Evolutionary conservation across 2,329 filamentous ascomycete genomes (phyloP).

Genomic region (Nothophoma quercina): DNA sequence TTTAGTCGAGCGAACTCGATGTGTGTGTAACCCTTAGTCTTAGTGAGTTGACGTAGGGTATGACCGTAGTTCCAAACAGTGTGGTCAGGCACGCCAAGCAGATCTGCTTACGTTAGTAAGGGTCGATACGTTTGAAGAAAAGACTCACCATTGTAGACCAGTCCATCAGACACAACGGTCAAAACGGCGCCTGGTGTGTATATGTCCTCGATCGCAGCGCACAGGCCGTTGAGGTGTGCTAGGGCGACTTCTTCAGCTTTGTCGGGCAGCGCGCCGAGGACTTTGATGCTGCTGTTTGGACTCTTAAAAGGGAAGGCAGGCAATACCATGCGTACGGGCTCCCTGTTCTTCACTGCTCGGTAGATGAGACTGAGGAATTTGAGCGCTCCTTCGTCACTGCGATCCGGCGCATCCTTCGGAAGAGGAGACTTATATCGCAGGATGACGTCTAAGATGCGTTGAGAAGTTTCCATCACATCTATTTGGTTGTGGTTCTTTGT

Average conservation of each 20-base stretch:
- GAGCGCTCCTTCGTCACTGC: constrained; percentile 23
- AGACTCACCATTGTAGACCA: constrained; percentile 48
- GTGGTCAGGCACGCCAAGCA: constrained; percentile 53
- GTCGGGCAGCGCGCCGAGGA: constrained; percentile 58
- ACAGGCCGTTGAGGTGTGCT: constrained; percentile 51
- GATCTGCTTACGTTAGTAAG: constrained; percentile 31
- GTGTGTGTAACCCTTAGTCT: constrained; percentile 20
- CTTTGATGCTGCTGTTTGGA: constrained; percentile 63
- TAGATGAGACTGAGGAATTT: constrained; percentile 24
- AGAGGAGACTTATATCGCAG: constrained; percentile 21
- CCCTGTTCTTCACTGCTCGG: constrained; percentile 16
- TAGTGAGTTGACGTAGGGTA: constrained; percentile 18
- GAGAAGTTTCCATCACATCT: constrained; percentile 5
- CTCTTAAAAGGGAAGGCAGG: constrained; percentile 70
- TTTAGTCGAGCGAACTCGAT: constrained; percentile 27
- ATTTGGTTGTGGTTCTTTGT: neutral
- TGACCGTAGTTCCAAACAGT: constrained; percentile 51
- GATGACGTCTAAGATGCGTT: constrained; percentile 21
- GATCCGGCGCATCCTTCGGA: constrained; percentile 13
- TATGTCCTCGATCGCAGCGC: constrained; percentile 48
- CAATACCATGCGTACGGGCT: constrained; percentile 43
- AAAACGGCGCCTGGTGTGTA: constrained; percentile 51
- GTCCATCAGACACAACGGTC: constrained; percentile 52
- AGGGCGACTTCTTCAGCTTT: constrained; percentile 55
- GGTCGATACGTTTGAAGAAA: neutral